phyloP scores from a whole-genome alignment of 495 filamentous ascomycete species.

The Xeromyces bisporus region DNA sequence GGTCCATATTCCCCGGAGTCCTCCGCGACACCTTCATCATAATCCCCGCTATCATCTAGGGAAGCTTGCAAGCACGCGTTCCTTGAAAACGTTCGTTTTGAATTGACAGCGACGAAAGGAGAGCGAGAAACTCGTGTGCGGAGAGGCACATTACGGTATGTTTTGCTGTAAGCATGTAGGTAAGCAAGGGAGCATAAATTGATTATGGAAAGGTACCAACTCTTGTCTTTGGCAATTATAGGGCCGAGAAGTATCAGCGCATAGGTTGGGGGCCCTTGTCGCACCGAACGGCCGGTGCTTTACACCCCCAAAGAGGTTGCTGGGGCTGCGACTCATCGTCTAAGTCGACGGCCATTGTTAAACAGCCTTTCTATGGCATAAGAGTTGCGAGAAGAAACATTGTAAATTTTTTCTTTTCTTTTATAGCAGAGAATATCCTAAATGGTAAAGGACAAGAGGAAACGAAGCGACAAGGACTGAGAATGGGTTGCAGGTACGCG shows the following conservation, averaged over 20 bases:
- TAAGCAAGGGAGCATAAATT: neutral
- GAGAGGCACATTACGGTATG: neutral
- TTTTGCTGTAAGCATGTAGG: neutral
- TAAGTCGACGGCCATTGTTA: constrained; percentile 10
- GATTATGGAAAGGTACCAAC: too few relatives aligned
- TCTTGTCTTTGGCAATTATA: too few relatives aligned
- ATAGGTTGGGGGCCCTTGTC: neutral
- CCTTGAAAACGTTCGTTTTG: neutral
- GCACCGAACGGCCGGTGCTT: constrained; percentile 5
- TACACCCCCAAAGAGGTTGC: constrained; percentile 9
- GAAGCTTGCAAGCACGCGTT: neutral
- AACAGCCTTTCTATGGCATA: too few relatives aligned
- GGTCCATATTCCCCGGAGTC: neutral
- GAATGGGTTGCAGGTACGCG: too few relatives aligned
- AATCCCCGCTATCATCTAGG: neutral
- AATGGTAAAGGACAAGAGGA: too few relatives aligned
- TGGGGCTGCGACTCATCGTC: constrained; percentile 11
- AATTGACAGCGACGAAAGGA: neutral
- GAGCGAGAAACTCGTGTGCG: neutral
- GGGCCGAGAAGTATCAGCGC: too few relatives aligned
- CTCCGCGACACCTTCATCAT: neutral
- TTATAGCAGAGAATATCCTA: too few relatives aligned
- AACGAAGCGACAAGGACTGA: too few relatives aligned
- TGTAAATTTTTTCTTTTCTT: too few relatives aligned
- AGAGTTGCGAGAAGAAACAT: too few relatives aligned